A percentile compares a stretch with the other conserved stretches of the same genome.
phyloP scores from a whole-genome alignment of 768 basidiomycete species.

The Leccinum disarticulatum region DNA sequence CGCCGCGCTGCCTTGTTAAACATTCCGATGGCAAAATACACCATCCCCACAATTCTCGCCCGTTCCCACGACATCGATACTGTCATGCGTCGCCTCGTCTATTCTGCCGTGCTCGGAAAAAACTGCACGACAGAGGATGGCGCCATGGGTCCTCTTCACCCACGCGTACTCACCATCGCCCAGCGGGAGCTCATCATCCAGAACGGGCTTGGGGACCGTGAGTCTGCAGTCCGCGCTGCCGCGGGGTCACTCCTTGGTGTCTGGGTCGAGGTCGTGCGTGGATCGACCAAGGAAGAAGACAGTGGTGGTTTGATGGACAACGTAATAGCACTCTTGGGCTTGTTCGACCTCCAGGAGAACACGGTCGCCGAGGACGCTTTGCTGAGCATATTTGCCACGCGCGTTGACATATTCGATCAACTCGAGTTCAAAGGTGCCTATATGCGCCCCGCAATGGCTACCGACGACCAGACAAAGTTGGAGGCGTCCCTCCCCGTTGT shows the following conservation, averaged over 20 bases:
- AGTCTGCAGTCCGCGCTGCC: slow-evolving; percentile 66
- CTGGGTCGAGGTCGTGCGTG: slow-evolving; percentile 69
- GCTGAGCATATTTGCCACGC: slow-evolving; percentile 64
- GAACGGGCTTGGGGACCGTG: slow-evolving; percentile 86
- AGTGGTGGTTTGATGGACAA: slow-evolving; percentile 36
- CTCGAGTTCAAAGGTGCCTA: slow-evolving; percentile 68
- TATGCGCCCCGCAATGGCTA: neutral
- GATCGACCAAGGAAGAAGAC: slow-evolving; percentile 38
- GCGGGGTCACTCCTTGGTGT: slow-evolving; percentile 67
- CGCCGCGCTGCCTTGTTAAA: slow-evolving; percentile 77
- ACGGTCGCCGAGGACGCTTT: slow-evolving; percentile 74
- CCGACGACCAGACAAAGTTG: too few species aligned
- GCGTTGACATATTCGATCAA: slow-evolving; percentile 62
- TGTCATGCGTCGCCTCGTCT: slow-evolving; percentile 71
- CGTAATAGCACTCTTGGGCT: slow-evolving; percentile 47
- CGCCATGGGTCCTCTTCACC: slow-evolving; percentile 60
- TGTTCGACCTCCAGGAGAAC: slow-evolving; percentile 60
- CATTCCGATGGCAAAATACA: slow-evolving; percentile 54
- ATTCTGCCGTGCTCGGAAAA: slow-evolving; percentile 54
- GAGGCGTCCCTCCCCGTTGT: too few species aligned
- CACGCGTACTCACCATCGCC: slow-evolving; percentile 59
- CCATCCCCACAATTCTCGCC: slow-evolving; percentile 65
- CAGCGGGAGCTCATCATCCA: slow-evolving; percentile 79
- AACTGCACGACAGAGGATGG: slow-evolving; percentile 32
- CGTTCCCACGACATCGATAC: slow-evolving; percentile 81